Evolutionary conservation across 768 basidiomycete species (phyloP), one percentile per base, ranked within the genome.

Genomic region (Phaeotremella fagi): DNA sequence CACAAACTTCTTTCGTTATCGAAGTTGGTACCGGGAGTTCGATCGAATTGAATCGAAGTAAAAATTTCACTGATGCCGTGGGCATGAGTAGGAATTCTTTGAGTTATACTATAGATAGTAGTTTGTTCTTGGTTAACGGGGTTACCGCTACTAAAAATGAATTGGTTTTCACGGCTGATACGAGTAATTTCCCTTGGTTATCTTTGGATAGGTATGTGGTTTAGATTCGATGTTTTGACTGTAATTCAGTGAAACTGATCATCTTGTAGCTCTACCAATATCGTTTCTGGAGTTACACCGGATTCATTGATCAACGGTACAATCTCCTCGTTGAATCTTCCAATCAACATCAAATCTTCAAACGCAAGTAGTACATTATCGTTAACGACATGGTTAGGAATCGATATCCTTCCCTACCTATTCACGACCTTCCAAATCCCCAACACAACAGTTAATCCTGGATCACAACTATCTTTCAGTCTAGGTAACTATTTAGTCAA

Each of bases 361-460:
- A 85, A 90, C 71, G 73, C 78, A 18, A 83, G 85, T 18, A 83
- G 79, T 57, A 77, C 62, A 14, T 45, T 61, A 3, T 43, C 38
- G 4, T 41, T 72, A 25, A 61, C 59, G 11, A 63, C 62, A 6
- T 70, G 63, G 46, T 24, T 92, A 28, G 77, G 81, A 1, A 64
- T 97, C 57, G 81, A 81, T 24, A 70, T 88, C 20, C 82, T 85
- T 7, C 80, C 85, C 3, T 86, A 88, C 3, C 87, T 82, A 71
- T 94, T 95, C 76, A 76, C 80, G 11, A 57, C 76, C 20, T 76
- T 82, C 20, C 74, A 76, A 27, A 74, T 89, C 38, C 82, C 85
- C 16, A 78, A 82, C 20, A 75, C 85, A 45, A 75, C 81, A 44
- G 80, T 78, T 33, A 76, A 78, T 23, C 81, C 80, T 14, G 82